Evolutionary conservation across 2,329 filamentous ascomycete species (phyloP).

Genomic region (Knufia petricola): DNA sequence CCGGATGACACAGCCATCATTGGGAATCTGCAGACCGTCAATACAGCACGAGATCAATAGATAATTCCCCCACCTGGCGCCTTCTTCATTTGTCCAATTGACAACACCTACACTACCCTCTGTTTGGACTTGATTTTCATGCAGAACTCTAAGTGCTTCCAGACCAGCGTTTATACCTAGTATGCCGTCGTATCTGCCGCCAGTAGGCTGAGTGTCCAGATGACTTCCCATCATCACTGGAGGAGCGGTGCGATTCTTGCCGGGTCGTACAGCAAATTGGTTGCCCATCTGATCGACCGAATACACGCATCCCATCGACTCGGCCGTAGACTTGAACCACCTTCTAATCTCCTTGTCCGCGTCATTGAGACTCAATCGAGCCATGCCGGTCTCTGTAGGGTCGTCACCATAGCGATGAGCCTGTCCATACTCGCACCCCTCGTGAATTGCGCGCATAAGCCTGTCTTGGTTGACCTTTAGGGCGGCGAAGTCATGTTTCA

Average conservation of each 20-base stretch:
- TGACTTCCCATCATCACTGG: constrained; percentile 64
- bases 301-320: constrained; percentile 55
- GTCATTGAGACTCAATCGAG: constrained; percentile 60
- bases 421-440: constrained; percentile 22
- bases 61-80: constrained; percentile 39
- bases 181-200: constrained; percentile 66
- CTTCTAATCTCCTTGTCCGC: constrained; percentile 61
- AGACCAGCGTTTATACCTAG: constrained; percentile 63
- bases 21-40: constrained; percentile 47
- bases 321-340: constrained; percentile 61
- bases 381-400: constrained; percentile 50
- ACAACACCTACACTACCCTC: constrained; percentile 63
- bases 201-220: constrained; percentile 47
- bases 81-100: constrained; percentile 69
- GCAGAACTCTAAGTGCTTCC: constrained; percentile 59
- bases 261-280: constrained; percentile 63
- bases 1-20: constrained; percentile 65
- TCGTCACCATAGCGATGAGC: constrained; percentile 22
- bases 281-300: constrained; percentile 70
- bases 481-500: constrained; percentile 18
- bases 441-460: constrained; percentile 22
- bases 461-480: constrained; percentile 22
- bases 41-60: too few relatives aligned
- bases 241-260: constrained; percentile 46
- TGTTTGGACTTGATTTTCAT: constrained; percentile 59